Evolutionary conservation across 768 basidiomycete genomes (phyloP).

Genomic region (Xerocomus potaroensis): DNA sequence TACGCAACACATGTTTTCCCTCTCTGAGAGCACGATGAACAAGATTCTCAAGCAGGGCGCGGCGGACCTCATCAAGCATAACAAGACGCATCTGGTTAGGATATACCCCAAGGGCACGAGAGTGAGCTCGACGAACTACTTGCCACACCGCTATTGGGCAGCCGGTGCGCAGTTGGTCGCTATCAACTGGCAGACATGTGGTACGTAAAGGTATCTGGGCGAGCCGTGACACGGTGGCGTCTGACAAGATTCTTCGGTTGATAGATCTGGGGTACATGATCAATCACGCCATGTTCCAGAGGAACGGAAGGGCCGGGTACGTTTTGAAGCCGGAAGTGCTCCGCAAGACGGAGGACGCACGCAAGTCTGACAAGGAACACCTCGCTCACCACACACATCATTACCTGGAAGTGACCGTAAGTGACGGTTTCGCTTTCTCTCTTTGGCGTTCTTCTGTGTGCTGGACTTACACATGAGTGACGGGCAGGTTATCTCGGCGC

Average conservation of each 20-base stretch:
- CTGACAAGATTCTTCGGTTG: neutral
- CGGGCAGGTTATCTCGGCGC: slow-evolving; percentile 77
- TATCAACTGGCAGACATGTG: slow-evolving; percentile 96
- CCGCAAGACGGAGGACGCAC: slow-evolving; percentile 45
- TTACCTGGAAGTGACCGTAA: slow-evolving; percentile 59
- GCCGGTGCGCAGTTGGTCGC: slow-evolving; percentile 88
- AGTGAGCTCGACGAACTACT: slow-evolving; percentile 80
- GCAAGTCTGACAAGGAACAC: slow-evolving; percentile 58
- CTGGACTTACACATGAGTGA: too few relatives aligned
- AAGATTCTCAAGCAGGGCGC: slow-evolving; percentile 67
- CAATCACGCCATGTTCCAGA: slow-evolving; percentile 93
- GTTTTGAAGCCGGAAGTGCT: slow-evolving; percentile 85
- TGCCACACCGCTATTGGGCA: slow-evolving; percentile 87
- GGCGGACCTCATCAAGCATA: slow-evolving; percentile 81
- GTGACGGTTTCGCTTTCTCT: slow-evolving; percentile 8
- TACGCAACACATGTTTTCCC: slow-evolving; percentile 86
- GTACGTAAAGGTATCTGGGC: slow-evolving; percentile 40
- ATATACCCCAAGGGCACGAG: slow-evolving; percentile 84
- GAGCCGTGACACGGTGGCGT: neutral
- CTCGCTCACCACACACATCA: slow-evolving; percentile 52
- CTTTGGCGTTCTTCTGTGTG: neutral
- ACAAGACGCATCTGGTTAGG: slow-evolving; percentile 73
- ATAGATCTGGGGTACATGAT: slow-evolving; percentile 87
- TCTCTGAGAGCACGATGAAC: slow-evolving; percentile 80
- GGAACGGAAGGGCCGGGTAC: slow-evolving; percentile 85